Percentiles rank a stretch among this genome's conserved stretches.
Conservation (phyloP, 148 eudicot species). For the Silene conica region DNA sequence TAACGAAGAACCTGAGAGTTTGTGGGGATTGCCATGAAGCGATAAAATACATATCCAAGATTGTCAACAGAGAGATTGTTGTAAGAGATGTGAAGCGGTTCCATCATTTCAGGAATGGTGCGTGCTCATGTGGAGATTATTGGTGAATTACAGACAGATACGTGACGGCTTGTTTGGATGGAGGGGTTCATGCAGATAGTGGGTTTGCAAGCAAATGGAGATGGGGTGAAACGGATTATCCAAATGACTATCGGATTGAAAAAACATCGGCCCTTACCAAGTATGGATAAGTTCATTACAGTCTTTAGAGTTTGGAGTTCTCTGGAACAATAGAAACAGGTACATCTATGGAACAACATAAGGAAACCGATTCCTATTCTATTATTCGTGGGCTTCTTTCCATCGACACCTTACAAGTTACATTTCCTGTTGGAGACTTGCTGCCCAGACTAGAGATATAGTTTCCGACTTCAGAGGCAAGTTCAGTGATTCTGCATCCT, state of each 20-base stretch:
- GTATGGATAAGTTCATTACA: not conserved
- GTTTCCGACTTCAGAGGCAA: not conserved
- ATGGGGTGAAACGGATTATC: not conserved
- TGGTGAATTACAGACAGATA: slow-evolving; percentile 28
- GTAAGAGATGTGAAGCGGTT: slow-evolving; percentile 55
- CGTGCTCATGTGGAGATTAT: slow-evolving; percentile 48
- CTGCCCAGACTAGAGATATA: not conserved
- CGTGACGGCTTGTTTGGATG: not conserved
- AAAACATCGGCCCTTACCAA: not conserved
- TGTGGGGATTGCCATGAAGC: slow-evolving; percentile 48
- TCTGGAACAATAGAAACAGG: not conserved
- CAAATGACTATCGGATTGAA: not conserved
- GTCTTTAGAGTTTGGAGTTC: not conserved
- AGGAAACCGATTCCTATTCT: not conserved
- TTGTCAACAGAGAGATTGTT: slow-evolving; percentile 39
- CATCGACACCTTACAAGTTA: not conserved
- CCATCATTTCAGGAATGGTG: slow-evolving; percentile 44
- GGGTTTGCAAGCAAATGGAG: no score
- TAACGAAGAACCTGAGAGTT: slow-evolving; percentile 48
- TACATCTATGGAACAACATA: not conserved
- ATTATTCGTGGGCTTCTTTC: not conserved
- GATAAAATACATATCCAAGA: slow-evolving; percentile 37
- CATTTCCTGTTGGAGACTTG: not conserved
- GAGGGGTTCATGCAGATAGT: not conserved
- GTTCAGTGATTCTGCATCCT: not conserved